Evolutionary conservation across 2,329 filamentous ascomycete species (phyloP).

Genomic region (Cadophora sp.): DNA sequence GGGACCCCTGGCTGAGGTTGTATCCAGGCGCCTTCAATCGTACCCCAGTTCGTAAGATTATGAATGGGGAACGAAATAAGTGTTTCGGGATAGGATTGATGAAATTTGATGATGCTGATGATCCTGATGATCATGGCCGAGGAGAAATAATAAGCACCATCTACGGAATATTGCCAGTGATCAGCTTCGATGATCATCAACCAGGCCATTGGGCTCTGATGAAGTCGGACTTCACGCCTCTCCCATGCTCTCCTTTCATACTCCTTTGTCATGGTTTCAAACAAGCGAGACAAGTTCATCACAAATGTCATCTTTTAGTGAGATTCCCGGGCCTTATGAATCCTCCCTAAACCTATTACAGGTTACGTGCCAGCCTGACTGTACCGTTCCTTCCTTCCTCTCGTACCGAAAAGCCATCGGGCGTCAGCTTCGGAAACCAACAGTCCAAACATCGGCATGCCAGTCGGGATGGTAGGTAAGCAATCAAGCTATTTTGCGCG

Average conservation of each 20-base stretch:
- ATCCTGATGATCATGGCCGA: background rate
- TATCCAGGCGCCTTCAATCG: slow-evolving; percentile 15
- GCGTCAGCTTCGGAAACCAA: background rate
- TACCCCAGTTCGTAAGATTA: slow-evolving; percentile 17
- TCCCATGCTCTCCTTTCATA: background rate
- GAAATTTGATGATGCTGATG: background rate
- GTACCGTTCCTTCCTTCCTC: background rate
- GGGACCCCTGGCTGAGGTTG: slow-evolving; percentile 23
- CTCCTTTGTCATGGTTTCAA: background rate
- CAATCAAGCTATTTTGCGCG: slow-evolving; percentile 18
- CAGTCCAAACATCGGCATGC: background rate
- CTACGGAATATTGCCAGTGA: background rate
- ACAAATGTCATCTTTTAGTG: slow-evolving; percentile 9
- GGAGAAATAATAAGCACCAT: slow-evolving; percentile 3
- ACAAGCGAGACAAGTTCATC: background rate
- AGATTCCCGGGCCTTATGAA: background rate
- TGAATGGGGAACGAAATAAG: slow-evolving; percentile 8
- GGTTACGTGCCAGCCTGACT: background rate
- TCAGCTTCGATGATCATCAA: background rate
- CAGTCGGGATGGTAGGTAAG: background rate
- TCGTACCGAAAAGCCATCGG: background rate
- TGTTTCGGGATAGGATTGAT: slow-evolving; percentile 8
- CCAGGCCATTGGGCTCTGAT: background rate
- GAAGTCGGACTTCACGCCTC: background rate
- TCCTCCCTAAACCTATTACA: background rate